These are phyloP conservation scores for Camelina neglecta DNA, from an alignment of 345 rosid genomes.

Conservation along the genomic window DNA sequence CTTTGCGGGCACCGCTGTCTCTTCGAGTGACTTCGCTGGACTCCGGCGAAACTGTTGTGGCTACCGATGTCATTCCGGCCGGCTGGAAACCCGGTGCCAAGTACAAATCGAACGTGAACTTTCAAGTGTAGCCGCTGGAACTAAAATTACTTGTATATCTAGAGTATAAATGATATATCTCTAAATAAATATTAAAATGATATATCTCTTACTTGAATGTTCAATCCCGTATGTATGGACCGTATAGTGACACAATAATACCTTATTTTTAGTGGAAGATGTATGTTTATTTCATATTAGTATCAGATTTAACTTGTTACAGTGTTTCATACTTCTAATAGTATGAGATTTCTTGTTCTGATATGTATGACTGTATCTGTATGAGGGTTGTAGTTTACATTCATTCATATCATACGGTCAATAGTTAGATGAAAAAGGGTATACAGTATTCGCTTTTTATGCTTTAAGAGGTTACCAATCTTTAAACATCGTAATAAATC, in stretches of 20 bases:
- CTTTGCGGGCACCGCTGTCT: constrained; percentile 59
- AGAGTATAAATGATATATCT: background rate
- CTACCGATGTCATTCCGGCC: constrained; percentile 56
- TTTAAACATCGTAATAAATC: background rate
- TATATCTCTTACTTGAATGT: too few species aligned
- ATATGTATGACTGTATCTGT: background rate
- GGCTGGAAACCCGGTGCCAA: constrained; percentile 60
- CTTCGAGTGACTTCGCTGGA: constrained; percentile 51
- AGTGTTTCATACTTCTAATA: too few species aligned
- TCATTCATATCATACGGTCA: background rate
- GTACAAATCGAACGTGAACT: constrained; percentile 59
- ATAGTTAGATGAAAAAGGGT: too few species aligned
- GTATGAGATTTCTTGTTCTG: too few species aligned
- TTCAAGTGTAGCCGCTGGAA: constrained; percentile 22
- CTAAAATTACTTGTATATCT: background rate
- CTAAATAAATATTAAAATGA: too few species aligned
- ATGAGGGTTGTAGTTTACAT: background rate
- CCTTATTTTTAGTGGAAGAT: too few species aligned
- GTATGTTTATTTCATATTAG: too few species aligned
- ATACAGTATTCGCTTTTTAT: background rate
- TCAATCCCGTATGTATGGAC: too few species aligned
- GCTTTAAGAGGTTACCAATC: background rate
- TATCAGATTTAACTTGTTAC: too few species aligned
- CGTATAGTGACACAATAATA: too few species aligned
- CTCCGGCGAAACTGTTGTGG: constrained; percentile 47